Percentiles rank a stretch among this genome's conserved stretches.
These are phyloP conservation scores for Puccinia brachypodii DNA, from an alignment of 1,284 basidiomycete species.

Conservation along the genomic window DNA sequence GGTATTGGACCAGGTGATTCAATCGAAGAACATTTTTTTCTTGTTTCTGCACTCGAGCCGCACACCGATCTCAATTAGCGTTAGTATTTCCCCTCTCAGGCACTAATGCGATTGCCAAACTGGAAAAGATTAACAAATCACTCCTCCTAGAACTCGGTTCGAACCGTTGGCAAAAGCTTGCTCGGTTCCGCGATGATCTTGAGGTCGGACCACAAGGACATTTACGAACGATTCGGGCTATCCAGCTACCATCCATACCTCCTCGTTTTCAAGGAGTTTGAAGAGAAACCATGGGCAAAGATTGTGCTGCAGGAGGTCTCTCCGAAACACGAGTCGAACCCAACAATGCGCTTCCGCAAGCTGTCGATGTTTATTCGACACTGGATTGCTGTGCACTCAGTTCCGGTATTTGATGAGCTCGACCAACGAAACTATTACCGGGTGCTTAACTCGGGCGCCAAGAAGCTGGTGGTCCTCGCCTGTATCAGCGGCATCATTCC, in stretches of 20 bases:
- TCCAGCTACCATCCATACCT: conserved; percentile 3
- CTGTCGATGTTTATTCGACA: not conserved
- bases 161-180: conserved; percentile 2
- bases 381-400: conserved; percentile 18
- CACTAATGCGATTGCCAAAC: not conserved
- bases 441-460: not conserved
- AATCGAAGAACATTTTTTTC: conserved; percentile 23
- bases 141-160: not conserved
- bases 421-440: not conserved
- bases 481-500: not conserved
- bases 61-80: not conserved
- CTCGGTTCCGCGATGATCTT: not conserved
- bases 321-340: not conserved
- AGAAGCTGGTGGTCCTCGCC: conserved; percentile 34
- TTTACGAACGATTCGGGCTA: not conserved
- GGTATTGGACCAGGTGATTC: conserved; percentile 2
- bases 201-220: conserved; percentile 10
- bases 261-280: conserved; percentile 1
- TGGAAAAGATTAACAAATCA: not conserved
- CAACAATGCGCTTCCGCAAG: not conserved
- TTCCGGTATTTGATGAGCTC: conserved; percentile 21
- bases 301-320: not conserved
- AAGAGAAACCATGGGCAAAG: not conserved
- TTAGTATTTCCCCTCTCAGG: not conserved
- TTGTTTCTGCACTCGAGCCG: conserved; percentile 31